Percentiles rank a stretch among this genome's conserved stretches.
phyloP scores from a whole-genome alignment of 1,284 basidiomycete genomes.

The Psilocybe mexicana region DNA sequence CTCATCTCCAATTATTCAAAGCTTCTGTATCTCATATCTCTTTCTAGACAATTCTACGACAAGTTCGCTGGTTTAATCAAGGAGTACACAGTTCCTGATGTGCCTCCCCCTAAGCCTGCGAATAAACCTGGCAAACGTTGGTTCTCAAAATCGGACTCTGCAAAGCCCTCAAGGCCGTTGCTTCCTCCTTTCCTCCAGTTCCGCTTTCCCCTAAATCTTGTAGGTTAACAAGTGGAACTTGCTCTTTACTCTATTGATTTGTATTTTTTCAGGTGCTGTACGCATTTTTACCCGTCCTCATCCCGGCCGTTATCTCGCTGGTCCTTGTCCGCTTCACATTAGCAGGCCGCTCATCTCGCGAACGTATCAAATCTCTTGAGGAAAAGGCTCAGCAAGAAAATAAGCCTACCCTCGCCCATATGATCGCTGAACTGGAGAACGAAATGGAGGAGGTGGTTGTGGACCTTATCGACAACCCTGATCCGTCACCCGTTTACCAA shows the following conservation, averaged over 20 bases:
- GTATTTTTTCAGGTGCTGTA: slow-evolving; percentile 47
- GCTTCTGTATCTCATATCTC: not conserved
- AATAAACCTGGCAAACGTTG: slow-evolving; percentile 43
- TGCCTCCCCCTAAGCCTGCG: slow-evolving; percentile 38
- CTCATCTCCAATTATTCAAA: slow-evolving; percentile 7
- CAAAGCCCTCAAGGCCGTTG: slow-evolving; percentile 38
- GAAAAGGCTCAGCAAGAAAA: slow-evolving; percentile 36
- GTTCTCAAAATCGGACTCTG: slow-evolving; percentile 40
- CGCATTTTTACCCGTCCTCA: slow-evolving; percentile 57
- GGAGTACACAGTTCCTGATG: slow-evolving; percentile 43
- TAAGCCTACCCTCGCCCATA: slow-evolving; percentile 47
- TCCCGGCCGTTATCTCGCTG: slow-evolving; percentile 60
- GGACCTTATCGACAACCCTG: slow-evolving; percentile 41
- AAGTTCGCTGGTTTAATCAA: slow-evolving; percentile 58
- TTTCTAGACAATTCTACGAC: slow-evolving; percentile 53
- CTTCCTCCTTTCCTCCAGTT: slow-evolving; percentile 68
- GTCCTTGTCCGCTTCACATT: slow-evolving; percentile 52
- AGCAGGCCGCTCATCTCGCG: slow-evolving; percentile 54
- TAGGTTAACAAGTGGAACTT: slow-evolving; percentile 35
- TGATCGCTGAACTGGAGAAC: slow-evolving; percentile 57
- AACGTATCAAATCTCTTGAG: slow-evolving; percentile 64
- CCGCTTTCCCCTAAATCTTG: slow-evolving; percentile 73
- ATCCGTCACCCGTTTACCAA: slow-evolving; percentile 20
- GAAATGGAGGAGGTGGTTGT: slow-evolving; percentile 57
- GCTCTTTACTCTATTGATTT: not conserved